Conservation (phyloP, 2,329 filamentous ascomycete genomes). For the Ophioceras dolichostomum region DNA sequence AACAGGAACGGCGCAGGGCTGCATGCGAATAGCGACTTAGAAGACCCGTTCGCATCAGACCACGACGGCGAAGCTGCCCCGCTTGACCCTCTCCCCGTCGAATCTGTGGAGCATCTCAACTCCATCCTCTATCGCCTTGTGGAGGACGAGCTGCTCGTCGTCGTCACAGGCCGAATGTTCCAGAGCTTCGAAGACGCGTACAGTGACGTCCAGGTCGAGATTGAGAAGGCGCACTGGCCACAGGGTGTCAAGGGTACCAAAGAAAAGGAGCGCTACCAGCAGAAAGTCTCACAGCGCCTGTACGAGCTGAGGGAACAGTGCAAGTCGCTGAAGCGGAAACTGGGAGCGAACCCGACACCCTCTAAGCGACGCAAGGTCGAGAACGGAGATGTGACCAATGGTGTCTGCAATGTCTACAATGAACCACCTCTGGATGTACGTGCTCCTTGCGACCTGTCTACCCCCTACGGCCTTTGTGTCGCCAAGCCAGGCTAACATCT, state of each 20-base stretch:
- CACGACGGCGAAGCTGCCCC: conserved; percentile 15
- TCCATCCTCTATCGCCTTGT: conserved; percentile 42
- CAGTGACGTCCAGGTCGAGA: conserved; percentile 49
- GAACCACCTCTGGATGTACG: conserved; percentile 37
- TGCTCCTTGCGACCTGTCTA: conserved; percentile 6
- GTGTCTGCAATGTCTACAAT: conserved; percentile 25
- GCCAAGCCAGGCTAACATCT: background rate
- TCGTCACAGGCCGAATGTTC: conserved; percentile 44
- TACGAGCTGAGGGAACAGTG: conserved; percentile 39
- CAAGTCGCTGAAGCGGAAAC: conserved; percentile 36
- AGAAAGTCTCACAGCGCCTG: conserved; percentile 40
- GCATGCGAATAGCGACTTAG: conserved; percentile 4
- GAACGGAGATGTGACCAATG: conserved; percentile 29
- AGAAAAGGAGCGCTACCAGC: conserved; percentile 49
- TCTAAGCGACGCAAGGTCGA: conserved; percentile 43
- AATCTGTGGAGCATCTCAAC: conserved; percentile 35
- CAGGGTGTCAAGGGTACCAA: conserved; percentile 49
- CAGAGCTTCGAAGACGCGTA: conserved; percentile 48
- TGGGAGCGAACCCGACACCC: conserved; percentile 27
- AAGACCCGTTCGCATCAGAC: conserved; percentile 5
- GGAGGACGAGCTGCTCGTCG: conserved; percentile 54
- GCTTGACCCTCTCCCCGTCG: conserved; percentile 23
- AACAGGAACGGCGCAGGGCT: conserved; percentile 2
- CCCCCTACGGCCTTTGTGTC: conserved; percentile 1
- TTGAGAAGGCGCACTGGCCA: conserved; percentile 40